Evolutionary conservation across 192 early-diverging fungal species (phyloP), one percentile per base, ranked within the genome.

Genomic region (Kappamyces sp.): DNA sequence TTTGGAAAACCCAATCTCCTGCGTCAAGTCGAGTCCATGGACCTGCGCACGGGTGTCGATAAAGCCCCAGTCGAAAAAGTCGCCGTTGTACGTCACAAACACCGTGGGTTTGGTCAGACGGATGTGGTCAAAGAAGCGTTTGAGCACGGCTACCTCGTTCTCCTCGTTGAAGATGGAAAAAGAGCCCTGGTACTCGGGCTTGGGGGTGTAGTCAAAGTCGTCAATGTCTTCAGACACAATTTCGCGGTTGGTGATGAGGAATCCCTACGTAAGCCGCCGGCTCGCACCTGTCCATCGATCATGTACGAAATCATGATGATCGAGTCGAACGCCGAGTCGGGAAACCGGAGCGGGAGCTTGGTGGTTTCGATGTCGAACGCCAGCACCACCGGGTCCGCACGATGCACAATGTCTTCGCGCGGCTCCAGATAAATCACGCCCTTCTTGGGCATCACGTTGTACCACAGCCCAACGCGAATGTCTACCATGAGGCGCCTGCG

Each of bases 301-400:
- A 99, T 99, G 69, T 99, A 99, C 35, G 94, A 97, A 63, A 99
- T 96, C 97, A 99, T 99, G 92, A 97, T 99, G 61, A 99, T 91
- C 41, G 81, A 83, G 67, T 99, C 97, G 36, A 86, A 84, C 2
- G 71, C 49, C 0, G 92, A 79, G 60, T 97, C 97, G 5, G 97
- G 97, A 60, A 99, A 99, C 71, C 96, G 97, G 36, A 99, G 80
- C 36, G 97, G 97, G 36, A 92, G 69, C 68, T 99, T 99, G 36
- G 94, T 94, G 0, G 92, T 95, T 74, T 99, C 97, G 55, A 99
- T 99, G 77, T 97, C 94, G 66, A 93, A 99, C 0, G 94, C 97
- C 36, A 97, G 62, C 0, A 97, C 84, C 0, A 97, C 88, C 1
- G 93, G 93, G 38, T 99, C 94, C 0, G 92, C 90, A 78, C 91